Conservation (phyloP, 1,284 basidiomycete species). For the Ganoderma lingzhi region DNA sequence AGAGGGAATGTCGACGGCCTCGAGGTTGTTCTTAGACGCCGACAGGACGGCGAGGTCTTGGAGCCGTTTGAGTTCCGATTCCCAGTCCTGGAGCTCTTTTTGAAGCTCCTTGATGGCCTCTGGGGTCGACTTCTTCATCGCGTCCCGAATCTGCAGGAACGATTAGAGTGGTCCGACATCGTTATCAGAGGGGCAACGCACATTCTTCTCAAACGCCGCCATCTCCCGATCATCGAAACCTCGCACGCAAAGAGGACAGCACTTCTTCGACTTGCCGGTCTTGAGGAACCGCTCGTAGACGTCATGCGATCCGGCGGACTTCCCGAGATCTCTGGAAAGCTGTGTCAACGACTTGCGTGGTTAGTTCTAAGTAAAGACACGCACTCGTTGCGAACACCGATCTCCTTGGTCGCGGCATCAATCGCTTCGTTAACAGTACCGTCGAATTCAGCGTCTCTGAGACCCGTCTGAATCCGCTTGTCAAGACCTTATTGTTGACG, state of each 20-base stretch:
- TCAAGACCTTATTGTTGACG: slow-evolving; percentile 56
- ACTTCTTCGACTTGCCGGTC: slow-evolving; percentile 68
- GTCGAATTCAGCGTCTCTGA: slow-evolving; percentile 44
- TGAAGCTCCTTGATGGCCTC: slow-evolving; percentile 49
- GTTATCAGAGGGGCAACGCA: slow-evolving; percentile 43
- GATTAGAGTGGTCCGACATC: not conserved
- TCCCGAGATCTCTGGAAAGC: slow-evolving; percentile 38
- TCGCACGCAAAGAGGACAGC: slow-evolving; percentile 84
- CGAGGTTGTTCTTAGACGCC: slow-evolving; percentile 60
- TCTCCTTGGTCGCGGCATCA: slow-evolving; percentile 59
- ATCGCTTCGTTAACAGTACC: slow-evolving; percentile 63
- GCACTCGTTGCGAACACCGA: slow-evolving; percentile 65
- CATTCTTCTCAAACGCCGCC: slow-evolving; percentile 71
- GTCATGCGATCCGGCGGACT: slow-evolving; percentile 50
- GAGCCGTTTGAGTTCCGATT: slow-evolving; percentile 62
- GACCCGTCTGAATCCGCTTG: slow-evolving; percentile 56
- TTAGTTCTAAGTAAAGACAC: slow-evolving; percentile 28
- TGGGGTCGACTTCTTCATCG: slow-evolving; percentile 60
- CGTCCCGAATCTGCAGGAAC: slow-evolving; percentile 56
- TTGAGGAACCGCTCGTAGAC: slow-evolving; percentile 74
- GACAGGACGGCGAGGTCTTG: slow-evolving; percentile 67
- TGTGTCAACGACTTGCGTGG: not conserved
- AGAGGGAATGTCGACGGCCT: slow-evolving; percentile 67
- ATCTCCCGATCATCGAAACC: slow-evolving; percentile 71
- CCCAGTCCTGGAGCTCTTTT: slow-evolving; percentile 68